phyloP scores from a whole-genome alignment of 805 yeast genomes.

The Yarrowia phangngaensis region DNA sequence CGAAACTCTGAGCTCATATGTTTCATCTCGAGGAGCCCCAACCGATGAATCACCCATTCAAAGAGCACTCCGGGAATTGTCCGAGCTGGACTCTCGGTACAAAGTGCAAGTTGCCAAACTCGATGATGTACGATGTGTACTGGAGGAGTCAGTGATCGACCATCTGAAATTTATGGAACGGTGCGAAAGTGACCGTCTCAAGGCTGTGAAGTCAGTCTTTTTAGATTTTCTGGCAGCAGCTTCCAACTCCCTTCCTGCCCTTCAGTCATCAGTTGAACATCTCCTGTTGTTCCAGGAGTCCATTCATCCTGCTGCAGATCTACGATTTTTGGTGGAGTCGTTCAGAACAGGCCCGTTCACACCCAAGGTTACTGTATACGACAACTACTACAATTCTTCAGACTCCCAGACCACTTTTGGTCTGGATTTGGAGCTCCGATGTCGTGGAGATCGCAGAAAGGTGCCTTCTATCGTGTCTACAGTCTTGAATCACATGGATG shows the following conservation, averaged over 20 bases:
- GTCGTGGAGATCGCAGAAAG: conserved; percentile 64
- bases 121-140: conserved; percentile 64
- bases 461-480: conserved; percentile 68
- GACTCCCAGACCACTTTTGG: conserved; percentile 68
- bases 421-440: conserved; percentile 64
- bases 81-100: conserved; percentile 55
- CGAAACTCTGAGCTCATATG: conserved; percentile 35
- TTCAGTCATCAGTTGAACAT: conserved; percentile 59
- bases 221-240: conserved; percentile 67
- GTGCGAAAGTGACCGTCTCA: conserved; percentile 73
- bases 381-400: conserved; percentile 70
- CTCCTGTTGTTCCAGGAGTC: conserved; percentile 63
- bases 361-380: conserved; percentile 70
- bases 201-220: conserved; percentile 70
- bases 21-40: conserved; percentile 31
- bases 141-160: conserved; percentile 67
- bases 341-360: conserved; percentile 70
- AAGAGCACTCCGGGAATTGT: conserved; percentile 55
- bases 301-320: conserved; percentile 65
- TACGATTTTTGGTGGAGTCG: conserved; percentile 60
- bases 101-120: conserved; percentile 52
- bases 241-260: conserved; percentile 54
- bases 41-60: conserved; percentile 52
- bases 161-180: conserved; percentile 74
- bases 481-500: conserved; percentile 63